phyloP scores from a whole-genome alignment of 768 basidiomycete species.

The Tulasnella sp. region DNA sequence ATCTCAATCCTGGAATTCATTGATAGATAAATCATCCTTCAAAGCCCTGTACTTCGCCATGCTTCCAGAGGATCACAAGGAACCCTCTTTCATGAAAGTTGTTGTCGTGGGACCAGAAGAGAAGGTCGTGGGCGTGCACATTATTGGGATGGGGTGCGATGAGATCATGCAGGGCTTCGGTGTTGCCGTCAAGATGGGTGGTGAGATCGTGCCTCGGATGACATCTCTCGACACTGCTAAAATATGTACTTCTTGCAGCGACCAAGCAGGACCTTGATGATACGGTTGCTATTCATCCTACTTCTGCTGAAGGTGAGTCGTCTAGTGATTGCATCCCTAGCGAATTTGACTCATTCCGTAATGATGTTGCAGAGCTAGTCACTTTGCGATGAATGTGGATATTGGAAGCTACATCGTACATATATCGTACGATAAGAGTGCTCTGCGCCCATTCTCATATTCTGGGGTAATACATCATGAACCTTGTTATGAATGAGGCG shows the following conservation, averaged over 20 bases:
- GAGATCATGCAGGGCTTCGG: slow-evolving; percentile 93
- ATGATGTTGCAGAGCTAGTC: too few relatives aligned
- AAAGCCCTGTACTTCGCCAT: slow-evolving; percentile 86
- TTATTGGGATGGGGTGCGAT: slow-evolving; percentile 85
- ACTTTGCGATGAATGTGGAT: too few relatives aligned
- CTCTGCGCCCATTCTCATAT: too few relatives aligned
- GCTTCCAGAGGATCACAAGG: slow-evolving; percentile 79
- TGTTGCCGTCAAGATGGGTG: slow-evolving; percentile 96
- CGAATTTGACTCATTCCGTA: background rate
- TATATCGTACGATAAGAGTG: too few relatives aligned
- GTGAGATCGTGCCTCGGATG: slow-evolving; percentile 24
- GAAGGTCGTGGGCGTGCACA: slow-evolving; percentile 90
- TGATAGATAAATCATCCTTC: slow-evolving; percentile 65
- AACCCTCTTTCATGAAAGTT: slow-evolving; percentile 90
- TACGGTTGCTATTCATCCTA: slow-evolving; percentile 88
- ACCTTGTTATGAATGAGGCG: too few relatives aligned
- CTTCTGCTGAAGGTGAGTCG: slow-evolving; percentile 23
- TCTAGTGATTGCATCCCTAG: background rate
- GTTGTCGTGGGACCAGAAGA: slow-evolving; percentile 80
- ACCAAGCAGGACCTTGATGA: slow-evolving; percentile 74
- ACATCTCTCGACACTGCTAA: background rate
- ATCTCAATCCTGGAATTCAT: background rate
- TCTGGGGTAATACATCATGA: too few relatives aligned
- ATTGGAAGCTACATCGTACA: too few relatives aligned
- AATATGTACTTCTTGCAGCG: background rate